Evolutionary conservation across 1,284 basidiomycete genomes (phyloP).

Genomic region (Pseudozyma sp.): DNA sequence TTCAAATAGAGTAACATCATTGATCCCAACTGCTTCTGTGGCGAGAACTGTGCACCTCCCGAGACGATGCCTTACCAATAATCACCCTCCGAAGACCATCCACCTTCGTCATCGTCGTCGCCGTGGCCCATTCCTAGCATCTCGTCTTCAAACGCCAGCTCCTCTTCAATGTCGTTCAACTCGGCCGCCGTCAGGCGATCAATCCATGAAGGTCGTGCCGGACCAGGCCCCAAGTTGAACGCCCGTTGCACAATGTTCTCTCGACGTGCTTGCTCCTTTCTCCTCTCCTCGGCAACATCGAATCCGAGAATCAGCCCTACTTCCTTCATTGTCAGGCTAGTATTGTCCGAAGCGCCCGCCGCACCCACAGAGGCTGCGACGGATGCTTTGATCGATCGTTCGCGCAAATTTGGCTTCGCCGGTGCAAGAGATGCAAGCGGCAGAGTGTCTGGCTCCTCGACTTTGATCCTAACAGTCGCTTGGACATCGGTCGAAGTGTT

Average conservation of each 20-base stretch:
- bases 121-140: constrained; percentile 2
- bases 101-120: constrained; percentile 5
- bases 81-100: constrained; percentile 1
- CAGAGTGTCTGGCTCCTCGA: neutral
- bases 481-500: neutral
- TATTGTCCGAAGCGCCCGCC: constrained; percentile 27
- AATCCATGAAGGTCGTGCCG: neutral
- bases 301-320: constrained; percentile 46
- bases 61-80: too few relatives aligned
- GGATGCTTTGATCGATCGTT: constrained; percentile 45
- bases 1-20: too few relatives aligned
- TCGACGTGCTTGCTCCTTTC: constrained; percentile 19
- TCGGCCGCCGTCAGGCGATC: constrained; percentile 7
- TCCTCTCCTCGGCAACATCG: constrained; percentile 43
- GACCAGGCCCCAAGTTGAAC: neutral
- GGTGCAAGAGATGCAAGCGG: neutral
- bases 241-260: constrained; percentile 18
- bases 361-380: constrained; percentile 38
- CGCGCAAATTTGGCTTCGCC: constrained; percentile 10
- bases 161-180: constrained; percentile 21
- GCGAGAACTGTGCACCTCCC: too few relatives aligned
- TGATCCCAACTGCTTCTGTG: too few relatives aligned
- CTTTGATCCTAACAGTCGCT: neutral
- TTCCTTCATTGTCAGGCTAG: constrained; percentile 42
- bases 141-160: constrained; percentile 13